Base-by-base conservation (phyloP, 345 rosid species). In the Salix suchowensis region DNA sequence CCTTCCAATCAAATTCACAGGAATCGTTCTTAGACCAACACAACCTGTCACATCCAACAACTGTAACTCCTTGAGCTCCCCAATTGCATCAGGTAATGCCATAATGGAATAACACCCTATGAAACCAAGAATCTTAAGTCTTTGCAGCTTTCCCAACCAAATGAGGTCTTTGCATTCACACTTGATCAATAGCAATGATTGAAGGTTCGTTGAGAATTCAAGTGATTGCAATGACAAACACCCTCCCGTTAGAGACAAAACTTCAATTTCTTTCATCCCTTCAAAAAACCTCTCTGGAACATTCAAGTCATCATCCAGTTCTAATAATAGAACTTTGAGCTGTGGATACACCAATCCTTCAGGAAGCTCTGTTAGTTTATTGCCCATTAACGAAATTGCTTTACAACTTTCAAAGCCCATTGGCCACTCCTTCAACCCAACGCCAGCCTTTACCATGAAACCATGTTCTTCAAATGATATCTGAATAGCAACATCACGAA, bases 311-410 rank as follows among this genome's bases (percentile, higher is more conserved):
- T 19, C 6, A 7, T 50, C 52, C 40, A n/a, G 30, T 0, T 0
- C n/a, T 24, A 76, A 52, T 2, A 76, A 58, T 24, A 76, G 15
- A 26, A 69, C 70, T 58, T 77, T 32, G 8, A 77, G 55, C 18
- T 52, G 40, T 30, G 68, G 69, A 58, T 0, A 42, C 5, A 5
- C 48, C 74, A 70, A 69, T 11, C 28, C 12, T 3, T 52, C 34
- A 13, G 73, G 65, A 68, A 76, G 42, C 13, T 58, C 28, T 2
- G 3, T 4, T 28, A 68, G 39, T 23, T 60, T 34, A 39, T 68
- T 39, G 3, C 32, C 32, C 32, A 30, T 30, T 30, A 24, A 24
- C 26, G 26, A 24, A 24, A 24, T 24, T 24, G 26, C 1, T 24
- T 1, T 24, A 24, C 26, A 24, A 24, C 26, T 24, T 24, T 24